phyloP scores from a whole-genome alignment of 2,329 filamentous ascomycete genomes.

The Phaeosphaeria sp. region DNA sequence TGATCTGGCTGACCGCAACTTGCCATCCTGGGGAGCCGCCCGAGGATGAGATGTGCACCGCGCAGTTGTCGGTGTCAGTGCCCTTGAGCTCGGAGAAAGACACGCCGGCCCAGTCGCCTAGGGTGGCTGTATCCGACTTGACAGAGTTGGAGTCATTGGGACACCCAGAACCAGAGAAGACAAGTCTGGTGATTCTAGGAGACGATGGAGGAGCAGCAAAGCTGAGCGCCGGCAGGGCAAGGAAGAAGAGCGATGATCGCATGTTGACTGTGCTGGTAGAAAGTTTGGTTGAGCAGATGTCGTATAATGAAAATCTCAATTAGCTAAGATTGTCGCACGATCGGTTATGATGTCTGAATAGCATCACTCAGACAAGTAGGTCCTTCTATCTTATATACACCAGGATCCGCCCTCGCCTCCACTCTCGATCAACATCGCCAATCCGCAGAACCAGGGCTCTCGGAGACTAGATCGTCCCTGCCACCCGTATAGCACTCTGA shows the following conservation, averaged over 20 bases:
- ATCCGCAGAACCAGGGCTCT: constrained; percentile 1
- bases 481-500: constrained; percentile 25
- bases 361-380: neutral
- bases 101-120: constrained; percentile 31
- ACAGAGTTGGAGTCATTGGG: constrained; percentile 34
- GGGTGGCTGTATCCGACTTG: constrained; percentile 14
- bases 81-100: constrained; percentile 32
- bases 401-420: neutral
- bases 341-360: neutral
- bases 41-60: constrained; percentile 34
- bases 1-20: constrained; percentile 32
- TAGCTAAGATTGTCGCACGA: neutral
- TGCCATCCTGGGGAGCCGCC: constrained; percentile 38
- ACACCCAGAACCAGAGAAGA: constrained; percentile 37
- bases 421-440: neutral
- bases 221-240: constrained; percentile 17
- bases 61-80: constrained; percentile 36
- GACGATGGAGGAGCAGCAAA: constrained; percentile 26
- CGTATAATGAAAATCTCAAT: neutral
- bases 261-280: constrained; percentile 10
- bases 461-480: constrained; percentile 7
- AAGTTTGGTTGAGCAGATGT: neutral
- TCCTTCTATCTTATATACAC: constrained; percentile 11
- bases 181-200: constrained; percentile 32
- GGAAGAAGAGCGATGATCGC: constrained; percentile 21